Conservation (phyloP, 2,329 filamentous ascomycete species). For the Colletotrichum eleusines region DNA sequence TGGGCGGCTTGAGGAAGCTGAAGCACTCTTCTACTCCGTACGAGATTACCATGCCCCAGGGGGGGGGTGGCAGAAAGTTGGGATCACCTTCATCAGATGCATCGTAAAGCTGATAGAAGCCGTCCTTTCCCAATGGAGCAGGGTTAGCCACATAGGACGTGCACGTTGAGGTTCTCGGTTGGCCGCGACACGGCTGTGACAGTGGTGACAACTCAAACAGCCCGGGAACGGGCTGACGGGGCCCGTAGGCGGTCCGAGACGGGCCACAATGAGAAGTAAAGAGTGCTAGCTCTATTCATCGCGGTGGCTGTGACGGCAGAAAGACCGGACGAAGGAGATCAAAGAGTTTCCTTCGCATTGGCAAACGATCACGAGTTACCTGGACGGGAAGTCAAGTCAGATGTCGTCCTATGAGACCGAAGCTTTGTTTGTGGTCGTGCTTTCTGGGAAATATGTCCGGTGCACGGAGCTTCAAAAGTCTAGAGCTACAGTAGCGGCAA, state of each 20-base stretch:
- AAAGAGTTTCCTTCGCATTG: constrained; percentile 12
- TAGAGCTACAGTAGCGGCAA: constrained; percentile 4
- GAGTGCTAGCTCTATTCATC: neutral
- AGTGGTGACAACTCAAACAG: constrained; percentile 35
- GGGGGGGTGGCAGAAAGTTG: neutral
- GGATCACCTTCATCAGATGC: neutral
- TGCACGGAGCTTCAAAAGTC: constrained; percentile 12
- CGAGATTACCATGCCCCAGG: neutral
- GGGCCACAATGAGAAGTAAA: neutral
- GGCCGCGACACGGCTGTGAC: constrained; percentile 40
- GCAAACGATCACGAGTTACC: neutral
- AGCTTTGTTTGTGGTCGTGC: neutral
- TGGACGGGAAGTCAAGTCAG: neutral
- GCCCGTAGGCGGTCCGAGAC: neutral
- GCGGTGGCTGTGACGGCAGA: neutral
- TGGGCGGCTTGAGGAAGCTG: constrained; percentile 5
- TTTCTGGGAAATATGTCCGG: neutral
- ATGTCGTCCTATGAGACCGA: constrained; percentile 1
- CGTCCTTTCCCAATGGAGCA: constrained; percentile 1
- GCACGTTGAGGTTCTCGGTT: constrained; percentile 10
- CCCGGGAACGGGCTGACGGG: neutral
- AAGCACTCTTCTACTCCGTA: neutral
- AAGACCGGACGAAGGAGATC: constrained; percentile 29
- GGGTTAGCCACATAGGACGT: constrained; percentile 8
- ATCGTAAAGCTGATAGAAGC: neutral